Conservation (phyloP, 2,329 filamentous ascomycete genomes). For the Neocatenulostroma microsporum region DNA sequence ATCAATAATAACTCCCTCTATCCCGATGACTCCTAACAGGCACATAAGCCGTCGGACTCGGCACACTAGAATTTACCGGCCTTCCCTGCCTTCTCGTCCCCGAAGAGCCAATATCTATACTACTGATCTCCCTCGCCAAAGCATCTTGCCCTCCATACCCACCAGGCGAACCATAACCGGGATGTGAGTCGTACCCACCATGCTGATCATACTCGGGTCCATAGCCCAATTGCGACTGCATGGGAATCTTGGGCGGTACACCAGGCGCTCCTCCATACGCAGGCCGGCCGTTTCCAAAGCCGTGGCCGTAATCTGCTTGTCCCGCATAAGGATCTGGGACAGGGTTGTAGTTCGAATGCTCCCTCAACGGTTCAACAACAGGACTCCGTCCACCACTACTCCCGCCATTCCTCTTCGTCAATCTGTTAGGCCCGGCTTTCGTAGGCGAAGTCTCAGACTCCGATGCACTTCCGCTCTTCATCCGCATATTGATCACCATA, state of each 20-base stretch:
- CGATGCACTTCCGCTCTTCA: constrained; percentile 9
- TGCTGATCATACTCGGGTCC: background rate
- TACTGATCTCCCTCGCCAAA: constrained; percentile 61
- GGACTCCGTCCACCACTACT: too few species aligned
- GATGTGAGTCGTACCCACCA: too few species aligned
- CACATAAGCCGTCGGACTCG: constrained; percentile 19
- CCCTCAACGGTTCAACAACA: constrained; percentile 16
- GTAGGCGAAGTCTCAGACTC: constrained; percentile 30
- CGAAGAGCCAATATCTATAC: constrained; percentile 38
- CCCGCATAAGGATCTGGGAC: constrained; percentile 43
- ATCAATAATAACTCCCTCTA: constrained; percentile 23
- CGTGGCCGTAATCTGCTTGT: constrained; percentile 41
- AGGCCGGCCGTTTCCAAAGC: constrained; percentile 27
- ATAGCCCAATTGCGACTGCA: constrained; percentile 17
- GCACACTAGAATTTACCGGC: constrained; percentile 5
- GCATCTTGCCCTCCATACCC: too few species aligned
- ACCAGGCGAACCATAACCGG: too few species aligned
- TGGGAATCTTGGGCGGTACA: constrained; percentile 66
- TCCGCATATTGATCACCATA: constrained; percentile 28
- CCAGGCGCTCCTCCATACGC: constrained; percentile 41
- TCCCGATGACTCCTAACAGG: constrained; percentile 28
- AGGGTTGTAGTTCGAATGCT: constrained; percentile 40
- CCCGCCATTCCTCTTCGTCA: constrained; percentile 53
- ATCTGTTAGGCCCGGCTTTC: constrained; percentile 45
- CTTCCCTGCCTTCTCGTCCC: constrained; percentile 3